Percentiles rank a stretch among this genome's conserved stretches.
phyloP scores from a whole-genome alignment of 179 eudicot genomes.

The Patellifolia procumbens region DNA sequence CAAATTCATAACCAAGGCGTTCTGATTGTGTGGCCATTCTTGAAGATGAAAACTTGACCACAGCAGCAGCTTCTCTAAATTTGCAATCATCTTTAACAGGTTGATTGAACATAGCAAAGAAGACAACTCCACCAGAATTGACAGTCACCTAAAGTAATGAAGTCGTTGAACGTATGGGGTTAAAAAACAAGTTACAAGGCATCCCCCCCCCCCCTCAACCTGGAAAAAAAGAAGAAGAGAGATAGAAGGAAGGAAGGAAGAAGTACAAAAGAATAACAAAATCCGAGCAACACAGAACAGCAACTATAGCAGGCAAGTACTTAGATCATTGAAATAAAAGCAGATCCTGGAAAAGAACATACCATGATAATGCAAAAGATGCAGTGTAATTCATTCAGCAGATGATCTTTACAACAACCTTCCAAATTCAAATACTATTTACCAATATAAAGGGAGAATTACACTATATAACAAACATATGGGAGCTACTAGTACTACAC shows the following conservation, averaged over 20 bases:
- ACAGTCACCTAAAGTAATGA: conserved; percentile 74
- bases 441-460: neutral
- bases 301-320: neutral
- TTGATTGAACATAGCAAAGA: conserved; percentile 76
- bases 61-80: conserved; percentile 87
- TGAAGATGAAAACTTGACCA: conserved; percentile 90
- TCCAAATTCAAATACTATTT: neutral
- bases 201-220: no score
- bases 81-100: conserved; percentile 50
- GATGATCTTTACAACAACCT: neutral
- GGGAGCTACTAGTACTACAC: neutral
- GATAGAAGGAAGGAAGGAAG: neutral
- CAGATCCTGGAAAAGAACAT: neutral
- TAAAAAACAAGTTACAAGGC: neutral
- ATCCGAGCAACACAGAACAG: no score
- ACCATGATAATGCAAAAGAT: neutral
- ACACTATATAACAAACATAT: neutral
- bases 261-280: no score
- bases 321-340: neutral
- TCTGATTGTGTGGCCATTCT: conserved; percentile 99
- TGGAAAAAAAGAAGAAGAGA: no score
- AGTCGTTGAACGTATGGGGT: conserved; percentile 6
- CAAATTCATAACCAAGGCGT: conserved; percentile 96
- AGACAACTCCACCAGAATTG: conserved; percentile 99
- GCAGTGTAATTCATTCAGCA: neutral